These are phyloP conservation scores for Aspergillus tubingensis DNA, from an alignment of 2,329 filamentous ascomycete species.

Conservation along the genomic window DNA sequence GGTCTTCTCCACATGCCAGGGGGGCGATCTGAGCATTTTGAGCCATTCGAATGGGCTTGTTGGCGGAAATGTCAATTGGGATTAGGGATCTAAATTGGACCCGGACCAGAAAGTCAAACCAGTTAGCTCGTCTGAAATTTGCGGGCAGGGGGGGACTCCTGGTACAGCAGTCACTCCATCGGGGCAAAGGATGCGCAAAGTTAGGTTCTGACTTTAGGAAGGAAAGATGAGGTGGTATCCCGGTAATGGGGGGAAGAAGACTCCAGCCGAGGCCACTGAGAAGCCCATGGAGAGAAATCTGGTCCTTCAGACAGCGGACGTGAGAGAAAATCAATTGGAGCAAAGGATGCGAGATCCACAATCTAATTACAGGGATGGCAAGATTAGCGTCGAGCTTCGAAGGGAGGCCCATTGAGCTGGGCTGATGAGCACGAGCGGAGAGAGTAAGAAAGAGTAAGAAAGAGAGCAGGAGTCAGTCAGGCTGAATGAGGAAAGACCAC, in stretches of 20 bases:
- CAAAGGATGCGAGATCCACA: not conserved
- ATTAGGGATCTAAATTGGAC: not conserved
- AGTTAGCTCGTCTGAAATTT: not conserved
- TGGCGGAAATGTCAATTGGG: not conserved
- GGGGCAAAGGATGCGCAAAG: not conserved
- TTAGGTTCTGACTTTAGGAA: not conserved
- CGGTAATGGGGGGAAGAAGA: not conserved
- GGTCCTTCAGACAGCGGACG: not conserved
- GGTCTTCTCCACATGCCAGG: slow-evolving; percentile 12
- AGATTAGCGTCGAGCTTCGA: not conserved
- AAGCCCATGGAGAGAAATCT: not conserved
- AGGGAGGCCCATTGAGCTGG: not conserved
- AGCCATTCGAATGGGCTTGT: slow-evolving; percentile 1
- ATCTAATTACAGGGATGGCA: not conserved
- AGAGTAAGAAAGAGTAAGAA: not conserved
- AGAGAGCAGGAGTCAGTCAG: not conserved
- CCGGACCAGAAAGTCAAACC: slow-evolving; percentile 1
- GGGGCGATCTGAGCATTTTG: slow-evolving; percentile 6
- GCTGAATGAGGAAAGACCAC: too few relatives aligned
- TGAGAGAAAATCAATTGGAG: not conserved
- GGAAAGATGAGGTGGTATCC: not conserved
- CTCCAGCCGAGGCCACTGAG: not conserved
- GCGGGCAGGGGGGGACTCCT: not conserved
- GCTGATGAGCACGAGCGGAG: not conserved
- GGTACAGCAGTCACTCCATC: not conserved